phyloP scores from a whole-genome alignment of 139 green algal genomes.

The Dunaliella primolecta region DNA sequence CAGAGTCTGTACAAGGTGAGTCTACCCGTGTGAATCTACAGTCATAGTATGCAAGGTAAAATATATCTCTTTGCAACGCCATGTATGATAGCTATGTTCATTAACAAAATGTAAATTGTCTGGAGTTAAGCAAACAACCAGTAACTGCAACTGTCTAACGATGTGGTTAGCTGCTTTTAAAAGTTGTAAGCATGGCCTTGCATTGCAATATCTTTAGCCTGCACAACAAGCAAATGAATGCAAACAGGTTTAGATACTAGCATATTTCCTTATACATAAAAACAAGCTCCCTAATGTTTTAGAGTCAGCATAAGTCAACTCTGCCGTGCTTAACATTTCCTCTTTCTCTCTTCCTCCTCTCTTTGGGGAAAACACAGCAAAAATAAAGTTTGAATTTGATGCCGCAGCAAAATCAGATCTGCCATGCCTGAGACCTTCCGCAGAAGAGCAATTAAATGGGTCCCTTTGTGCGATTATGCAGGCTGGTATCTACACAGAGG shows the following conservation, averaged over 20 bases:
- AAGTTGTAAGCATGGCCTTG: too few species aligned
- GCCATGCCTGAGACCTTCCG: not conserved
- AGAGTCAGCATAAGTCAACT: too few species aligned
- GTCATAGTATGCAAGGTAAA: not conserved
- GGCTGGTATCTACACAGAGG: conserved; percentile 55
- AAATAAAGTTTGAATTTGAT: too few species aligned
- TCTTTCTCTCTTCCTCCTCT: not conserved
- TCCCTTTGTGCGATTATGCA: conserved; percentile 14
- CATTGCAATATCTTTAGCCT: too few species aligned
- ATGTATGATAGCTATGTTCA: too few species aligned
- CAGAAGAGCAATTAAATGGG: not conserved
- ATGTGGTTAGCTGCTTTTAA: too few species aligned
- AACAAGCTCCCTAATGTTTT: too few species aligned
- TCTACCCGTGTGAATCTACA: not conserved
- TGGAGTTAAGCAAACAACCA: not conserved
- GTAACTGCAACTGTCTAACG: not conserved
- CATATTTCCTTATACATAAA: too few species aligned
- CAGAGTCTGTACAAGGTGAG: conserved; percentile 68
- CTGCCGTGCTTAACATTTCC: not conserved
- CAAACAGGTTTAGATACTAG: too few species aligned
- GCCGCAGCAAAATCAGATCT: not conserved
- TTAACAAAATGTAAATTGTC: not conserved
- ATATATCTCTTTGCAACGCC: not conserved
- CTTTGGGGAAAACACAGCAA: too few species aligned
- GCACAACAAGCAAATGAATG: too few species aligned